Evolutionary conservation across 768 basidiomycete species (phyloP), one percentile per base, ranked within the genome.

Genomic region (Boletus pseudopeckii): DNA sequence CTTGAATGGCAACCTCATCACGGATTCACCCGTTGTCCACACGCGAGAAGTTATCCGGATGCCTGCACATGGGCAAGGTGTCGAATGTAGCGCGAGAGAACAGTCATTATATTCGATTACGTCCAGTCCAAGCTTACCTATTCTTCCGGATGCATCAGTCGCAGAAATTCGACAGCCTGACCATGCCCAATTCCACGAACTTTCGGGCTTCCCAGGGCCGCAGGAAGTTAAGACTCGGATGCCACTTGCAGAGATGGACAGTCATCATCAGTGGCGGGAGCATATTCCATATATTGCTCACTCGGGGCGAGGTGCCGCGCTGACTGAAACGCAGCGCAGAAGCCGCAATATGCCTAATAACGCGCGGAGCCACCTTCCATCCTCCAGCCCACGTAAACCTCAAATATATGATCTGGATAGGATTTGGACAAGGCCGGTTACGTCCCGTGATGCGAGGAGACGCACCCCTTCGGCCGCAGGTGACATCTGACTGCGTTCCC

Each of bases 391-490:
- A 28, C 55, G 52, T 36, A 61, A 58, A 41, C 53, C 39, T 32
- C 58, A 56, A 24, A 45, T 60, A 30, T 56, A 57, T 32, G 62
- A 68, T 32, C 44, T 53, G 37, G 62, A 68, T 26, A 62, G 58
- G 39, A 53, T 68, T 50, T 52, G 57, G 61, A 63, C 55, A 5
- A 56, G 60, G 47, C 64, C 68, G 3, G 50, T 54, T 24, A 48
- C 59, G n/a, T 52, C 66, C 41, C 54, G 57, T 59, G 67, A 68
- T 47, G 45, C 59, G 24, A 68, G 68, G 49, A 64, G 56, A 42
- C 68, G 70, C 46, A 72, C 68, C 1, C 59, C 68, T 22, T 72
- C 69, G 30, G 71, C 64, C 38, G 66, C 71, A 26, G 69, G 71
- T 36, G 68, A 56, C 43, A 70, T 70, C 37, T 70, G 54, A 64